phyloP scores from a whole-genome alignment of 768 basidiomycete genomes.

The Mycena belliarum region DNA sequence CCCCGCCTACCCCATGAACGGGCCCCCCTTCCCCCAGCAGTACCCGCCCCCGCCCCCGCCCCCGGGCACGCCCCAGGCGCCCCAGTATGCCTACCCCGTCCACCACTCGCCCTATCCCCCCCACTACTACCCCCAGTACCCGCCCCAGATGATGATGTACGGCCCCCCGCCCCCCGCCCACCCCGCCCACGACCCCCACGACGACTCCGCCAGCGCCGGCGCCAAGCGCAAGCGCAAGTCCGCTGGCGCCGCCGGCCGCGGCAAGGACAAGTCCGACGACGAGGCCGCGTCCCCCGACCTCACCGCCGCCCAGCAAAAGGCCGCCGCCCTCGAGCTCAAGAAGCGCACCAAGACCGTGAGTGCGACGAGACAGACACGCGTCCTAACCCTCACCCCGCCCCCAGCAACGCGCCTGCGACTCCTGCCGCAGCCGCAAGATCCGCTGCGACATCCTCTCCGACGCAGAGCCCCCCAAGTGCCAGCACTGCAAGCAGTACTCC shows the following conservation, averaged over 20 bases:
- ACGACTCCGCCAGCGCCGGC: slow-evolving; percentile 34
- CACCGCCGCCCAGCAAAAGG: slow-evolving; percentile 28
- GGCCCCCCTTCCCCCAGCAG: slow-evolving; percentile 38
- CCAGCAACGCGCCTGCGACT: slow-evolving; percentile 80
- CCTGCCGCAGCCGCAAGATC: slow-evolving; percentile 89
- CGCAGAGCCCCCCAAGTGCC: slow-evolving; percentile 77
- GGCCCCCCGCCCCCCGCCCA: slow-evolving; percentile 40
- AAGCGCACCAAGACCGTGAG: slow-evolving; percentile 81
- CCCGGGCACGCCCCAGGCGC: slow-evolving; percentile 39
- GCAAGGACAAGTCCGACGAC: slow-evolving; percentile 60
- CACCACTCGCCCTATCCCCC: slow-evolving; percentile 59
- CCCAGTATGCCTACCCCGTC: slow-evolving; percentile 59
- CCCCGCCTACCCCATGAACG: slow-evolving; percentile 43
- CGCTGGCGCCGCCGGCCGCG: slow-evolving; percentile 32
- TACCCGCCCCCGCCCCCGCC: slow-evolving; percentile 32
- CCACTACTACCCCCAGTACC: slow-evolving; percentile 60
- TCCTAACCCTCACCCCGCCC: neutral
- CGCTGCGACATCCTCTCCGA: slow-evolving; percentile 89
- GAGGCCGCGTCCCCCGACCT: slow-evolving; percentile 53
- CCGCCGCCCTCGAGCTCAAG: slow-evolving; percentile 57
- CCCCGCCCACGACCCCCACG: slow-evolving; percentile 35
- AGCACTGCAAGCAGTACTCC: slow-evolving; percentile 92
- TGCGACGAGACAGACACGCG: neutral
- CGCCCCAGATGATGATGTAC: slow-evolving; percentile 75
- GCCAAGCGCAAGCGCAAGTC: slow-evolving; percentile 69